Base-by-base conservation (phyloP, 257 asterid species). In the Henckelia pumila region DNA sequence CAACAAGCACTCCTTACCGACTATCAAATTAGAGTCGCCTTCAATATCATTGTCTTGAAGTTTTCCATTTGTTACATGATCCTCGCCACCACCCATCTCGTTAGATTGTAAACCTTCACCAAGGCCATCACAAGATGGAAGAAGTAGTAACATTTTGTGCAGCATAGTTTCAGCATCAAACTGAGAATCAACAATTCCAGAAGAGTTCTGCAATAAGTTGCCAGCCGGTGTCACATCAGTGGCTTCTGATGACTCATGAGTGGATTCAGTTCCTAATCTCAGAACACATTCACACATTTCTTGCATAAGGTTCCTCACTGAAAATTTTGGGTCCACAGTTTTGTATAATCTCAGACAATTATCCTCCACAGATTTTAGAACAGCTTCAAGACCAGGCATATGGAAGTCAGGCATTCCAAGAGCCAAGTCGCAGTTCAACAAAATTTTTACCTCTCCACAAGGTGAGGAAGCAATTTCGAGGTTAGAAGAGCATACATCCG, bases 401-500 rank as follows among this genome's bases (percentile, higher is more conserved):
- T 61, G 80, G 79, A 80, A 75, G 47, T 67, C 72, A 14, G 77
- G 72, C 63, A 71, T 83, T 66, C 67, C 78, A 77, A 47, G 71
- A 76, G 71, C 76, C 72, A 73, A 56, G 69, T 76, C 61, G 37
- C 80, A 79, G 69, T 69, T 80, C 69, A 88, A 67, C 52, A 71
- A 70, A n/a, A 86, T 57, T 81, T 79, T 84, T 67, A 86, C 87
- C 75, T 86, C 93, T 64, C 93, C 86, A 22, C 49, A 72, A 44
- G 78, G 75, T 0, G 86, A 88, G 71, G 89, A 86, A 73, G 89
- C 89, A 76, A 88, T 69, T 72, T 80, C 86, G 37, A 74, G 63
- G 68, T 70, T 80, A 64, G 79, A 61, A 53, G 78, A 53, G 69
- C 71, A 37, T 69, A 66, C 79, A 65, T 44, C 72, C 23, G 73